Base-by-base conservation (phyloP, 768 basidiomycete genomes). In the Russula earlei region DNA sequence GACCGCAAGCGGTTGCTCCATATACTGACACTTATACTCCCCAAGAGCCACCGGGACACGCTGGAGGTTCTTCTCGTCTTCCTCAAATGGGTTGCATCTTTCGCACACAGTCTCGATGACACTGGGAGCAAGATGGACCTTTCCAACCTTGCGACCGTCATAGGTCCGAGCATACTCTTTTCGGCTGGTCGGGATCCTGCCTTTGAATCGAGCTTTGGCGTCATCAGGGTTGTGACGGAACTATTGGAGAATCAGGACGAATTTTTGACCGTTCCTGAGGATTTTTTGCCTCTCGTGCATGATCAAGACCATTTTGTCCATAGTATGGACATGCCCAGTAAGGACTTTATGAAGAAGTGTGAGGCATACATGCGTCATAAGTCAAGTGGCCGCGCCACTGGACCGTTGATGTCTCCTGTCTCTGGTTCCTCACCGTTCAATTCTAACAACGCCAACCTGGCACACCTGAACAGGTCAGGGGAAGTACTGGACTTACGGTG, bases 121-220 rank as follows among this genome's bases (percentile, higher is more conserved):
- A 97, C 95, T 0, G 94, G 94, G 40, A 94, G 90, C 72, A 94
- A 95, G 74, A 99, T 99, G 96, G 96, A 99, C 70, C 75, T 98
- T 45, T 78, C 78, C 17, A 99, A 99, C 69, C 78, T 99, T 62
- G 92, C 96, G 34, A 97, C 92, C 9, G 95, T 98, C 70, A 94
- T 98, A 63, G 87, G 88, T 65, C 96, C 96, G n/a, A 97, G 91
- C 65, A 98, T 99, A 60, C 81, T 99, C 37, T 96, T 94, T 69
- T 86, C 90, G 38, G 78, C 87, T 54, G 85, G 86, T 19, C 80
- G 83, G 52, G 87, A 97, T 65, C 85, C 91, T 1, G 82, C 87
- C 42, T 82, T 87, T 54, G 95, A 96, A 69, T 94, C 98, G 68
- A 96, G 92, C 61, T 96, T 98, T 66, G 75, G 77, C 42, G 86